Base-by-base conservation (phyloP, 108 stramenopile genomes). In the Pseudonitzschia multistriata region DNA sequence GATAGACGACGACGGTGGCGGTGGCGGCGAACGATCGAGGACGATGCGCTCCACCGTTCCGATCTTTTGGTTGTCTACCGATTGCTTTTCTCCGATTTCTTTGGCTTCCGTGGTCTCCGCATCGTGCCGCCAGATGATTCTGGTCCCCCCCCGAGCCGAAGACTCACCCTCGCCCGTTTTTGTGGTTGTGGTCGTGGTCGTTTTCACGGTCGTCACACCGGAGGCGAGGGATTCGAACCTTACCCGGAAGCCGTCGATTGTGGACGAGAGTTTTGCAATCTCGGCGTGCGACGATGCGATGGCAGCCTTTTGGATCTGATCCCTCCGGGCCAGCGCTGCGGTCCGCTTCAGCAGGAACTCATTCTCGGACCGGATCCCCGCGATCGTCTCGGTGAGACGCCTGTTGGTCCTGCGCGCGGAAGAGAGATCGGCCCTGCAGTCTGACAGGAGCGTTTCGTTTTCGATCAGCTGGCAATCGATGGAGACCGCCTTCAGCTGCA, bases 251-350 rank as follows among this genome's bases (percentile, higher is more conserved):
- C n/a, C 22, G 2, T 47, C 39, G 5, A 64, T 28, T 5, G 24
- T 47, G 37, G 63, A 14, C 40, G 28, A 25, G 28, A 64, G 63
- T 1, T 47, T 64, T 0, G 13, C 28, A 3, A 64, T 47, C 7
- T 64, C 63, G 27, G 30, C 21, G 40, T 64, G 24, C 8, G 37
- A 64, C 15, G 63, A 5, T 27, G 28, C 8, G 11, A 64, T 27
- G 28, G 63, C n/a, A 10, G 63, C 63, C 24, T 64, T 64, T 47
- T 64, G 63, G 63, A 64, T 64, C 39, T 64, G 63, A 24, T 64
- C 63, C 63, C 63, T 64, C 21, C 63, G 22, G 3, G 63, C 63
- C 24, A 64, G 40, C 0, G 40, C 28, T 8, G 63, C 63, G 28
- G 42, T 64, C 10, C 63, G 63, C 17, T 45, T 14, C 34, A 64